A percentile compares a stretch with the other conserved stretches of the same genome.
Conservation (phyloP, 169 alveolate species). For the Cryptosporidium andersoni region DNA sequence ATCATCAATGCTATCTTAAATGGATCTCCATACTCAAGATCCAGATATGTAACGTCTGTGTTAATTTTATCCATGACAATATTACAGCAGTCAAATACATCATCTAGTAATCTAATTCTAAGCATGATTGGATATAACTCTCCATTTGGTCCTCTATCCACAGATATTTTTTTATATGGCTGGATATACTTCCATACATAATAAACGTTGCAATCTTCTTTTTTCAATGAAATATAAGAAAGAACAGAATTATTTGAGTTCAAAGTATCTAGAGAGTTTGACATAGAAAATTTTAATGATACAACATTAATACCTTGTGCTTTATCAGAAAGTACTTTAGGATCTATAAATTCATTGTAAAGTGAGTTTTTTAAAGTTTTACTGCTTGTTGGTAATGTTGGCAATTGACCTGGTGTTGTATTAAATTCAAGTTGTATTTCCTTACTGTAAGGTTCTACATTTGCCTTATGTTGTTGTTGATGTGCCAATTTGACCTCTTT, state of each 20-base stretch:
- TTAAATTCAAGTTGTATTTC: slow-evolving; percentile 1
- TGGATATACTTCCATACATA: slow-evolving; percentile 54
- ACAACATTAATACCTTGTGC: slow-evolving; percentile 24
- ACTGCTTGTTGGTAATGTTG: no score
- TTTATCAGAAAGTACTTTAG: not conserved
- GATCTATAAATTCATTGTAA: no score
- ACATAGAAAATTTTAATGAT: slow-evolving; percentile 13
- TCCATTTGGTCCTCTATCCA: slow-evolving; percentile 49
- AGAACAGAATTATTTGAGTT: slow-evolving; percentile 36
- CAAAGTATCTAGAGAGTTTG: not conserved
- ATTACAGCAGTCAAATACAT: slow-evolving; percentile 26
- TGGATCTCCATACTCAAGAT: not conserved
- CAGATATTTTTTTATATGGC: slow-evolving; percentile 32
- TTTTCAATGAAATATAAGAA: slow-evolving; percentile 32
- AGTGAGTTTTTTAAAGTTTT: no score
- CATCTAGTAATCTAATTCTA: slow-evolving; percentile 45
- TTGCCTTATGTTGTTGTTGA: not conserved
- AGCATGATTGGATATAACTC: slow-evolving; percentile 47
- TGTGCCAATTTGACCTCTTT: not conserved
- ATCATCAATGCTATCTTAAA: slow-evolving; percentile 19
- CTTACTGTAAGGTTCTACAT: not conserved
- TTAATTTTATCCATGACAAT: slow-evolving; percentile 37
- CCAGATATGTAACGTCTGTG: slow-evolving; percentile 35
- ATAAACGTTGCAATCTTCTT: slow-evolving; percentile 2
- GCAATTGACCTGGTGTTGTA: no score